Conservation (phyloP, 306 rosid species). For the Coriaria nepalensis region DNA sequence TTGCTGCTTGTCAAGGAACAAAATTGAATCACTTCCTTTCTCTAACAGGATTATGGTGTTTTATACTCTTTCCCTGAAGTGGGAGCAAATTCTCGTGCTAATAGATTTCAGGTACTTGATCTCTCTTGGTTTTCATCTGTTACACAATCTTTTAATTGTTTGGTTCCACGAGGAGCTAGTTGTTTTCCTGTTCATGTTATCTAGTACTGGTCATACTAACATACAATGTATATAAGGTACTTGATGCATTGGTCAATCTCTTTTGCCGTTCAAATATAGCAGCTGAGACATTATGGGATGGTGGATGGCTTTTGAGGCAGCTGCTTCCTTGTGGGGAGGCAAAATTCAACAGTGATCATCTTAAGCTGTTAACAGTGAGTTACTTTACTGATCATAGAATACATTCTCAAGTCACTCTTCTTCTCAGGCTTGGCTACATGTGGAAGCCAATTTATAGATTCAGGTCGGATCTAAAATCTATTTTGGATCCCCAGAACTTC, state of each 20-base stretch:
- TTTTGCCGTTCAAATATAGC: slow-evolving; percentile 76
- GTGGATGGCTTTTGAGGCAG: slow-evolving; percentile 98
- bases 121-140: neutral
- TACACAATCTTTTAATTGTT: neutral
- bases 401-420: too few relatives aligned
- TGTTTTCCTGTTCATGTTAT: neutral
- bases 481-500: too few relatives aligned
- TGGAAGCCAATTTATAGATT: too few relatives aligned
- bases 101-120: slow-evolving; percentile 66
- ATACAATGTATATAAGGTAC: slow-evolving; percentile 39
- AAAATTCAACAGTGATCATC: slow-evolving; percentile 64
- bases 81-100: slow-evolving; percentile 39
- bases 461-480: too few relatives aligned
- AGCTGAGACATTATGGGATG: slow-evolving; percentile 86
- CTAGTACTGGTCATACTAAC: slow-evolving; percentile 5
- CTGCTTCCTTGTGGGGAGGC: slow-evolving; percentile 76
- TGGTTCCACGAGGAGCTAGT: neutral
- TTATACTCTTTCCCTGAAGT: slow-evolving; percentile 29
- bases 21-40: neutral
- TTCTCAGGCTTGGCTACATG: too few relatives aligned
- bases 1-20: neutral
- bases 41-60: slow-evolving; percentile 56
- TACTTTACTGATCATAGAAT: neutral
- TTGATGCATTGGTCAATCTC: slow-evolving; percentile 77
- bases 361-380: slow-evolving; percentile 61